Conservation (phyloP, 2,329 filamentous ascomycete genomes). For the Fusarium redolens region DNA sequence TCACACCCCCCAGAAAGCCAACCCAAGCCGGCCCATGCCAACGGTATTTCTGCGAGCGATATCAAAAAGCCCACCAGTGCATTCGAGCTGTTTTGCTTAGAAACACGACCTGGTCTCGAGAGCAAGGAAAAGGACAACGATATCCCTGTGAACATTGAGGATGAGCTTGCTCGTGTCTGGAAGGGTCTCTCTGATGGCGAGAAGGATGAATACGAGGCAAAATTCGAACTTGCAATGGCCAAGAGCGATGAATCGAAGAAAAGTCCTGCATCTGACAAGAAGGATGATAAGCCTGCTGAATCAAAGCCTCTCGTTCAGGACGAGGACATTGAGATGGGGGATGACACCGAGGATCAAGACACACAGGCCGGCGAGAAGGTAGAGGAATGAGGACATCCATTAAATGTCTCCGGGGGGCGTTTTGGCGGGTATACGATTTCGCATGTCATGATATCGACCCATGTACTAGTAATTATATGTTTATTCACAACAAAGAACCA, state of each 20-base stretch:
- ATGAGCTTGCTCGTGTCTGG: conserved; percentile 67
- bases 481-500: conserved; percentile 19
- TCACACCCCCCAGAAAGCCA: conserved; percentile 48
- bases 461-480: conserved; percentile 24
- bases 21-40: conserved; percentile 50
- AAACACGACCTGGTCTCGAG: conserved; percentile 58
- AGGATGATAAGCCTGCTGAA: conserved; percentile 45
- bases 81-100: conserved; percentile 67
- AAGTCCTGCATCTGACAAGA: conserved; percentile 34
- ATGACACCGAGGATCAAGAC: conserved; percentile 58
- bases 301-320: conserved; percentile 53
- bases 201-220: conserved; percentile 61
- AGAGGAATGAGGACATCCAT: conserved; percentile 45
- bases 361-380: conserved; percentile 50
- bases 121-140: conserved; percentile 55
- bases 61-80: conserved; percentile 59
- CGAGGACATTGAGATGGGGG: conserved; percentile 63
- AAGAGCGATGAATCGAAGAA: conserved; percentile 45
- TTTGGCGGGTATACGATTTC: conserved; percentile 39
- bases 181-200: conserved; percentile 62
- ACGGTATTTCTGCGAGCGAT: conserved; percentile 55
- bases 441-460: conserved; percentile 21
- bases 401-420: conserved; percentile 36
- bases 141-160: conserved; percentile 57
- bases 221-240: conserved; percentile 42